Evolutionary conservation across 768 basidiomycete genomes (phyloP).

Genomic region (Termitomyces sp.): DNA sequence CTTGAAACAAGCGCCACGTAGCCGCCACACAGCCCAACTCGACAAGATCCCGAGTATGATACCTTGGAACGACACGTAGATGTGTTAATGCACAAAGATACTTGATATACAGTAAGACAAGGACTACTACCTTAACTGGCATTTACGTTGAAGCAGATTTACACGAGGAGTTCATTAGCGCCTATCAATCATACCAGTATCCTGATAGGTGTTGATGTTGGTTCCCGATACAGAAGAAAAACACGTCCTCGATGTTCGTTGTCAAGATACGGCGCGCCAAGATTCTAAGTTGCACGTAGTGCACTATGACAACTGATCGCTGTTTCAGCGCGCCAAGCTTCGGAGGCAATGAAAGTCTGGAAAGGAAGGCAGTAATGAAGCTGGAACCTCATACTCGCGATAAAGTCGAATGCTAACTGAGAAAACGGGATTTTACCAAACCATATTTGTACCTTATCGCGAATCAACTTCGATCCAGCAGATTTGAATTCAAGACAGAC

Average conservation of each 20-base stretch:
- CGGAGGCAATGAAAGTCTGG: neutral
- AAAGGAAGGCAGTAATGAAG: neutral
- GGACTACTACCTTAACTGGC: neutral
- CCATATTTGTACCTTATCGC: neutral
- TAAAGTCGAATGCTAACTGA: neutral
- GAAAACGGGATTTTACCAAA: neutral
- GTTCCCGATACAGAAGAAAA: neutral
- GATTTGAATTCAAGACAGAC: too few species aligned
- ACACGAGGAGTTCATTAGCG: neutral
- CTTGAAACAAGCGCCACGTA: conserved; percentile 4
- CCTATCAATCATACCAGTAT: neutral
- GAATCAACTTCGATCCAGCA: too few species aligned
- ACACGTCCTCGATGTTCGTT: neutral
- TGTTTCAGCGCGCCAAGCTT: neutral
- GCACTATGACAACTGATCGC: neutral
- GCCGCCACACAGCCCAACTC: neutral
- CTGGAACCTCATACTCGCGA: neutral
- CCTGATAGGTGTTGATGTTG: neutral
- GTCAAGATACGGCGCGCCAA: neutral
- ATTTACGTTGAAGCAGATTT: neutral
- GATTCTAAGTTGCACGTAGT: neutral
- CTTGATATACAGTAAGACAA: neutral
- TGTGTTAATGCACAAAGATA: neutral
- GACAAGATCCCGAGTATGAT: neutral
- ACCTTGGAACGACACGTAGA: neutral